These are phyloP conservation scores for Penicillium sp. DNA, from an alignment of 2,329 filamentous ascomycete genomes.

Conservation along the genomic window DNA sequence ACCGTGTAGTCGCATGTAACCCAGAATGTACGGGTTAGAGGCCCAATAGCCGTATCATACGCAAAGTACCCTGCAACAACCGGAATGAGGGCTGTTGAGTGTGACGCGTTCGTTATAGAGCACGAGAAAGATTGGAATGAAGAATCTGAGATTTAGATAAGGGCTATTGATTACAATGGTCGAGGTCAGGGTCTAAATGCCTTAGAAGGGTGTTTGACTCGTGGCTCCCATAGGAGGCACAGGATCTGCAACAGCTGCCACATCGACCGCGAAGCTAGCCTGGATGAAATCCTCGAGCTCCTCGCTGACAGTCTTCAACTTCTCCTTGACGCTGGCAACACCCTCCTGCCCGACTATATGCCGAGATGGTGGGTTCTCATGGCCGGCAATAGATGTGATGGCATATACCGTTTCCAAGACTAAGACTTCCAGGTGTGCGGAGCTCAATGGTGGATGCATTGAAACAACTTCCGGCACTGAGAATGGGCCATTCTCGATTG, in stretches of 20 bases:
- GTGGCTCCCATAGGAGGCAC: conserved; percentile 11
- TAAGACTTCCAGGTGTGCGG: conserved; percentile 68
- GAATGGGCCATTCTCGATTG: conserved; percentile 38
- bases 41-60: neutral
- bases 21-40: neutral
- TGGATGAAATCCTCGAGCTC: conserved; percentile 96
- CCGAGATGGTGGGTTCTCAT: conserved; percentile 90
- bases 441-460: conserved; percentile 73
- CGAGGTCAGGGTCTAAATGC: neutral
- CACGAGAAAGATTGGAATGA: neutral
- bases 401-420: conserved; percentile 90
- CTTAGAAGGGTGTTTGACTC: conserved; percentile 13
- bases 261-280: conserved; percentile 79
- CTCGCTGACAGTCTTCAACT: conserved; percentile 92
- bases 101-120: neutral
- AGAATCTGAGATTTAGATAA: too few relatives aligned
- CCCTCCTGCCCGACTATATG: conserved; percentile 94
- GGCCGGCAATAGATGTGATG: conserved; percentile 86
- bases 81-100: neutral
- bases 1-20: neutral
- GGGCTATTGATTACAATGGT: neutral
- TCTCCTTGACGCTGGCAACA: conserved; percentile 86
- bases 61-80: neutral
- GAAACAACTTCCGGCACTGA: conserved; percentile 55
- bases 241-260: conserved; percentile 36